Evolutionary conservation across 2,329 filamentous ascomycete species (phyloP).

Genomic region (Exophiala lecanii-corni): DNA sequence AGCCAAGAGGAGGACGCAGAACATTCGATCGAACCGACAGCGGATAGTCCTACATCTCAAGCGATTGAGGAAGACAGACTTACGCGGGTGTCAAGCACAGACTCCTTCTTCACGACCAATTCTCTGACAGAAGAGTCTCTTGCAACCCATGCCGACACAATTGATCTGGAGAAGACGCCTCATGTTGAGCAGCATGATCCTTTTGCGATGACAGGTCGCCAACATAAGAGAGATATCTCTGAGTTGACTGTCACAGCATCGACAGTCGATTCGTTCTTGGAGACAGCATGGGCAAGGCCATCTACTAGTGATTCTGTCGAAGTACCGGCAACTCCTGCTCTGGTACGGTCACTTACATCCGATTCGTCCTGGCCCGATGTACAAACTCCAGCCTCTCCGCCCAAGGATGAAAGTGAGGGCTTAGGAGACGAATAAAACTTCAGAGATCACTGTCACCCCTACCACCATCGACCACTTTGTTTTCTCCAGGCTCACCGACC

Average conservation of each 20-base stretch:
- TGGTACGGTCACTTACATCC: conserved; percentile 39
- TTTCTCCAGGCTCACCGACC: conserved; percentile 37
- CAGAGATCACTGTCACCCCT: conserved; percentile 45
- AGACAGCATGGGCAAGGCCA: conserved; percentile 8
- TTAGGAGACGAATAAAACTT: conserved; percentile 19
- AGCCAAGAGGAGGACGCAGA: conserved; percentile 25
- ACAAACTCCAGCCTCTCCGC: conserved; percentile 33
- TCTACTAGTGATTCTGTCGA: conserved; percentile 14
- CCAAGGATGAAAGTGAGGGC: conserved; percentile 12
- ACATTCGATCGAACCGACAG: neutral
- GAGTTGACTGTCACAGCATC: conserved; percentile 29
- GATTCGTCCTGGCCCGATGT: conserved; percentile 37
- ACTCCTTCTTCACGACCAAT: conserved; percentile 40
- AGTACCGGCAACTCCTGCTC: conserved; percentile 41
- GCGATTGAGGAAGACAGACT: conserved; percentile 11
- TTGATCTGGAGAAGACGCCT: conserved; percentile 11
- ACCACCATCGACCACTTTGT: conserved; percentile 62
- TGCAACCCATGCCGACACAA: conserved; percentile 3
- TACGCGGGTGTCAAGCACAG: conserved; percentile 34
- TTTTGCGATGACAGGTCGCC: conserved; percentile 10
- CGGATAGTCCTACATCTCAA: neutral
- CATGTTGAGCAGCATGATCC: conserved; percentile 11
- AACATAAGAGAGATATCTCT: conserved; percentile 30
- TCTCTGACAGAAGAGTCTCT: conserved; percentile 11
- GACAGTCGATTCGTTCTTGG: conserved; percentile 11